Percentiles rank a stretch among this genome's conserved stretches.
Conservation (phyloP, 768 basidiomycete genomes). For the Lactifluus subvellereus region DNA sequence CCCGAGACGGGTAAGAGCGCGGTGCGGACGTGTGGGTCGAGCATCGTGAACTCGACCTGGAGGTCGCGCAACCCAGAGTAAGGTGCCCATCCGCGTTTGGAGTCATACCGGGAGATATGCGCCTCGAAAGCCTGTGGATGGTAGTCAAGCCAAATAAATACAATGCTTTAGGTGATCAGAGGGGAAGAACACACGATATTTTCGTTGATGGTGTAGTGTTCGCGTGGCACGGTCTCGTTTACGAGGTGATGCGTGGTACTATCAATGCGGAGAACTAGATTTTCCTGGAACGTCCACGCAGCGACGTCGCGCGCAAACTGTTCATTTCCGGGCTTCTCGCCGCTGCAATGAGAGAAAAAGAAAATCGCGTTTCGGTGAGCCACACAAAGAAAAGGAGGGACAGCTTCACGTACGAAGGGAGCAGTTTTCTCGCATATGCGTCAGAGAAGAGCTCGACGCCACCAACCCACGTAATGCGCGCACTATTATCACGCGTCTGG, state of each 20-base stretch:
- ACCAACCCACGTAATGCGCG: slow-evolving; percentile 76
- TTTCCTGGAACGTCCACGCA: slow-evolving; percentile 90
- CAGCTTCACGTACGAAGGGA: slow-evolving; percentile 45
- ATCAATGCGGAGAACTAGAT: slow-evolving; percentile 73
- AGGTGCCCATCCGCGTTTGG: slow-evolving; percentile 58
- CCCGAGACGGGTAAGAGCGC: slow-evolving; percentile 55
- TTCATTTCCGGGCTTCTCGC: slow-evolving; percentile 64
- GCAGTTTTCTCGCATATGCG: slow-evolving; percentile 57
- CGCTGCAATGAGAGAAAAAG: slow-evolving; percentile 33
- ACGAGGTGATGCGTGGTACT: slow-evolving; percentile 64
- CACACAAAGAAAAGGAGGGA: not conserved
- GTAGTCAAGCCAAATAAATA: slow-evolving; percentile 1
- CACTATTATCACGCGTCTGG: slow-evolving; percentile 74
- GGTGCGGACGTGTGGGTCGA: slow-evolving; percentile 92
- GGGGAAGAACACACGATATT: slow-evolving; percentile 50
- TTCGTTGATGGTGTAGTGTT: slow-evolving; percentile 83
- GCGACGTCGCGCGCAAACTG: slow-evolving; percentile 70
- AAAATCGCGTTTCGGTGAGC: slow-evolving; percentile 3
- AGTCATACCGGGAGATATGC: slow-evolving; percentile 64
- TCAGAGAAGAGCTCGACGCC: slow-evolving; percentile 78
- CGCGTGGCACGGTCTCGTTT: slow-evolving; percentile 54
- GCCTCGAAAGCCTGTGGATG: slow-evolving; percentile 59
- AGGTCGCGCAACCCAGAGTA: slow-evolving; percentile 70
- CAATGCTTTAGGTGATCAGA: not conserved
- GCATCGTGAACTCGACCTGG: slow-evolving; percentile 97